Evolutionary conservation across 768 basidiomycete genomes (phyloP).

Genomic region (Lactarius akahatsu): DNA sequence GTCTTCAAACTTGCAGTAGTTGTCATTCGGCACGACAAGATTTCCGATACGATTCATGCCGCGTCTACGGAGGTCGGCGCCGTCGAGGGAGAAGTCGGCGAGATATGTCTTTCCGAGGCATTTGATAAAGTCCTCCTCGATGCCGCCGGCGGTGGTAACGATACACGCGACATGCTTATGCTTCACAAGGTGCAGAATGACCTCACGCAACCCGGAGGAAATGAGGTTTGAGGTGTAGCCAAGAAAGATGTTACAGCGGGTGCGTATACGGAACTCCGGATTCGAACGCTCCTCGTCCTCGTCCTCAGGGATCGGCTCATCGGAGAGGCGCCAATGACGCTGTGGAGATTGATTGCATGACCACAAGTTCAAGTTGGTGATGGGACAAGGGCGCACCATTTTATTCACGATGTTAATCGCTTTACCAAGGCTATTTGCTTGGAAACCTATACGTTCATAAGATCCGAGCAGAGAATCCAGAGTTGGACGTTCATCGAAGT

Average conservation of each 20-base stretch:
- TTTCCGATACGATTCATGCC: slow-evolving; percentile 99
- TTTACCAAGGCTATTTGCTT: slow-evolving; percentile 88
- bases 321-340: slow-evolving; percentile 87
- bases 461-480: slow-evolving; percentile 68
- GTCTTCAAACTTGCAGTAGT: slow-evolving; percentile 99
- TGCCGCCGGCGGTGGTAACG: slow-evolving; percentile 96
- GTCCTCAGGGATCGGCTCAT: slow-evolving; percentile 70
- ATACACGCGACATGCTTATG: slow-evolving; percentile 85
- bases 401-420: slow-evolving; percentile 90
- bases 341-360: slow-evolving; percentile 35
- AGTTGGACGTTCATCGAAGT: slow-evolving; percentile 69
- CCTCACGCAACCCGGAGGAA: slow-evolving; percentile 93
- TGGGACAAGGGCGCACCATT: slow-evolving; percentile 61
- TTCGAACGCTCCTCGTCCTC: slow-evolving; percentile 66
- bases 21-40: slow-evolving; percentile 93
- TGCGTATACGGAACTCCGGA: slow-evolving; percentile 61
- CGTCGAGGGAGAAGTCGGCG: slow-evolving; percentile 89
- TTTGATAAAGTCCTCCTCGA: slow-evolving; percentile 99
- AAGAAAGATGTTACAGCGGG: slow-evolving; percentile 85
- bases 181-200: slow-evolving; percentile 90
- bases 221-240: slow-evolving; percentile 99
- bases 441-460: slow-evolving; percentile 94
- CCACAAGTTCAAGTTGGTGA: not conserved
- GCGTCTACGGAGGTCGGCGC: slow-evolving; percentile 77
- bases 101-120: slow-evolving; percentile 97